Conservation (phyloP, 2,329 filamentous ascomycete genomes). For the Pseudogymnoascus sp. region DNA sequence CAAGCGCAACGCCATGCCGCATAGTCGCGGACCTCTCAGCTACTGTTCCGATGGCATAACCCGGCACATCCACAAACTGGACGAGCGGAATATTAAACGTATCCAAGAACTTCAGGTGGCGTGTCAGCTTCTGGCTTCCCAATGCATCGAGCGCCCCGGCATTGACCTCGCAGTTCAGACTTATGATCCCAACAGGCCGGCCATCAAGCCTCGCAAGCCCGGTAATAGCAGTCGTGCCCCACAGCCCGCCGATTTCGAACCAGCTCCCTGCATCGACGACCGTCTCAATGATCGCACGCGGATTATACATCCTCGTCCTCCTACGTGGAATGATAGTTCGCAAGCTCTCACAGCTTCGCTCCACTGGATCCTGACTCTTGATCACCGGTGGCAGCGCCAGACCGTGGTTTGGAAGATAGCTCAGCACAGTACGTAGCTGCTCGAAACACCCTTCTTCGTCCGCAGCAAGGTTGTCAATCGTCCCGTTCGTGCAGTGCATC, state of each 20-base stretch:
- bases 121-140: constrained; percentile 52
- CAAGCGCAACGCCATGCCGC: constrained; percentile 54
- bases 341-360: constrained; percentile 40
- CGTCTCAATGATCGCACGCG: constrained; percentile 46
- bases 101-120: constrained; percentile 55
- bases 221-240: constrained; percentile 54
- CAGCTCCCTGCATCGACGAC: constrained; percentile 49
- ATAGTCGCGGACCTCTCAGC: constrained; percentile 57
- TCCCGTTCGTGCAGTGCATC: constrained; percentile 58
- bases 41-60: constrained; percentile 55
- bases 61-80: constrained; percentile 55
- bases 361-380: constrained; percentile 38
- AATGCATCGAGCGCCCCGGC: constrained; percentile 53
- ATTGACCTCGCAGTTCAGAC: constrained; percentile 53
- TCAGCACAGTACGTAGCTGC: constrained; percentile 48
- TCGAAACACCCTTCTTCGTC: constrained; percentile 55
- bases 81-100: constrained; percentile 57
- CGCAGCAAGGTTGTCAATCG: constrained; percentile 55
- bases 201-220: constrained; percentile 52
- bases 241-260: constrained; percentile 57
- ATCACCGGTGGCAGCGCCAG: constrained; percentile 44
- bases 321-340: constrained; percentile 49
- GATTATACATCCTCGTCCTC: constrained; percentile 52
- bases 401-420: constrained; percentile 51
- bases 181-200: constrained; percentile 49